Percentiles rank a stretch among this genome's conserved stretches.
Conservation (phyloP, 2,329 filamentous ascomycete species). For the Alternaria brassicicola region DNA sequence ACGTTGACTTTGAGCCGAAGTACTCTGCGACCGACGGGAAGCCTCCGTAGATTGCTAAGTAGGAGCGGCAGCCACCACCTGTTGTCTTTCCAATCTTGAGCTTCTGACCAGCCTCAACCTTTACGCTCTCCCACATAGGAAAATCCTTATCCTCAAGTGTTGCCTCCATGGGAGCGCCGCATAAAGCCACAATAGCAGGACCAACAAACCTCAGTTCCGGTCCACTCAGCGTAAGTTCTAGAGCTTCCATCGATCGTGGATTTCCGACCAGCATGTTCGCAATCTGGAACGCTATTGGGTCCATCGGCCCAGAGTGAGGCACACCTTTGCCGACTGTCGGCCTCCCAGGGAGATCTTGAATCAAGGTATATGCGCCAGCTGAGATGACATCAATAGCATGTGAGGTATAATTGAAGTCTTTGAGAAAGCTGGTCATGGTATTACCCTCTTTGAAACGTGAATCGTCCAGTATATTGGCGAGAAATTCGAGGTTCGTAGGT, state of each 20-base stretch:
- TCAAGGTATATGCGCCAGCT: constrained; percentile 62
- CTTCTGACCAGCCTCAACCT: constrained; percentile 58
- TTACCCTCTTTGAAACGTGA: constrained; percentile 55
- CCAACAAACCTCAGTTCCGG: constrained; percentile 64
- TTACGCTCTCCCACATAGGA: constrained; percentile 63
- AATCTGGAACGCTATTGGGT: constrained; percentile 62
- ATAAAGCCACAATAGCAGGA: constrained; percentile 62
- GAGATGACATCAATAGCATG: constrained; percentile 62
- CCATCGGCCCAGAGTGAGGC: constrained; percentile 66
- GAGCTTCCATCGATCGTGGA: constrained; percentile 55
- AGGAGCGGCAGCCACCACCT: constrained; percentile 61
- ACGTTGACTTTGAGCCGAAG: constrained; percentile 65
- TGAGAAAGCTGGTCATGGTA: constrained; percentile 64
- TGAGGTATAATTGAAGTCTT: constrained; percentile 57
- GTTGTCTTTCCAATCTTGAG: constrained; percentile 62
- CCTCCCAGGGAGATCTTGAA: constrained; percentile 66
- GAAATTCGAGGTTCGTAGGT: constrained; percentile 64
- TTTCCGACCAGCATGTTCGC: constrained; percentile 68
- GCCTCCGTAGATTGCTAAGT: constrained; percentile 64
- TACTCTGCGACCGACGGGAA: constrained; percentile 61
- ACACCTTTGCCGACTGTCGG: constrained; percentile 64
- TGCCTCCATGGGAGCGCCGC: constrained; percentile 61
- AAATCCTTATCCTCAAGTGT: constrained; percentile 57
- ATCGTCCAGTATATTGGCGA: constrained; percentile 57
- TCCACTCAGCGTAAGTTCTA: constrained; percentile 67